phyloP scores from a whole-genome alignment of 169 alveolate species.

The Eimeria zaria region DNA sequence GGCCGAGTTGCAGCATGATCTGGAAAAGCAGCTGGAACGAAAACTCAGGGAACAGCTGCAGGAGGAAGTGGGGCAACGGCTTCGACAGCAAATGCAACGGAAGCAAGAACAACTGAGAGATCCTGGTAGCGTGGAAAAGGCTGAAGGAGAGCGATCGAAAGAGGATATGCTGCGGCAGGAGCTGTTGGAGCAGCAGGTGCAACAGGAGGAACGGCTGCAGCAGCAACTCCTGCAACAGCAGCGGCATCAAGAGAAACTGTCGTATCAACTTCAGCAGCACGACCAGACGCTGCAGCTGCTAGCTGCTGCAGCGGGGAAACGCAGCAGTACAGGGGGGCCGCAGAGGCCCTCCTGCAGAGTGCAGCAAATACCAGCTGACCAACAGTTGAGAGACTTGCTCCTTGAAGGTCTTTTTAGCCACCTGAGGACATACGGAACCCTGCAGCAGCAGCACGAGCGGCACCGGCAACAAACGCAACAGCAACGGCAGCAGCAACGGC shows the following conservation, averaged over 20 bases:
- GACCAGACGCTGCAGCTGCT: constrained; percentile 43
- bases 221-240: constrained; percentile 54
- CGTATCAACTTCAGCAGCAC: constrained; percentile 36
- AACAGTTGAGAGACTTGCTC: constrained; percentile 22
- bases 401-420: constrained; percentile 21
- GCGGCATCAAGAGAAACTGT: constrained; percentile 20
- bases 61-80: neutral
- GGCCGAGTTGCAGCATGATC: constrained; percentile 40
- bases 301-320: neutral
- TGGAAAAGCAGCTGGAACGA: constrained; percentile 43
- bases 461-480: too few relatives aligned
- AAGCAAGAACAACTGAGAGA: neutral
- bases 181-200: constrained; percentile 48
- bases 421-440: neutral
- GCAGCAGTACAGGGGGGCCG: neutral
- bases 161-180: neutral
- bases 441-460: neutral
- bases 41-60: constrained; percentile 8
- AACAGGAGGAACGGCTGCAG: constrained; percentile 45
- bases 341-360: neutral
- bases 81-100: neutral
- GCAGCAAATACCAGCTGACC: neutral
- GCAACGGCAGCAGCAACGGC: neutral
- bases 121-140: neutral
- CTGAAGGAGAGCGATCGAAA: neutral